phyloP scores from a whole-genome alignment of 805 yeast genomes.

The Osmozyma mogii region DNA sequence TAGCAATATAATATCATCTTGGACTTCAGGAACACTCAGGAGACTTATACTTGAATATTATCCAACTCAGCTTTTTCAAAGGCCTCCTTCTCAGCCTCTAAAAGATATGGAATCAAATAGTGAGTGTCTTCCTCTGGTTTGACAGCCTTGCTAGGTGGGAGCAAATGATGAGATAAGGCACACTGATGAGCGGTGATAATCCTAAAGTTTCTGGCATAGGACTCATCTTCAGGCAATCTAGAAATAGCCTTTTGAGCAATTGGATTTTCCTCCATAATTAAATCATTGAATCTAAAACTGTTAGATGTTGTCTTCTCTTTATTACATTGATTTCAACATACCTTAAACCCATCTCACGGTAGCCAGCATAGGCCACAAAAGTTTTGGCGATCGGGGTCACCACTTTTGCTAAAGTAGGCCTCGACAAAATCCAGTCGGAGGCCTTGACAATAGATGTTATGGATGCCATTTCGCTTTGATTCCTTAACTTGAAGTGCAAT shows the following conservation, averaged over 20 bases:
- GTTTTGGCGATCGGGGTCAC: conserved; percentile 73
- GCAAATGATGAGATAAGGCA: conserved; percentile 72
- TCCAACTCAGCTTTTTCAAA: conserved; percentile 84
- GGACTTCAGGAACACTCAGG: too few species aligned
- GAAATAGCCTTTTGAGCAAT: conserved; percentile 77
- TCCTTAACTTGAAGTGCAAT: too few species aligned
- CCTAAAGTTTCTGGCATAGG: conserved; percentile 89
- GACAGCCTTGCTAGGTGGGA: conserved; percentile 73
- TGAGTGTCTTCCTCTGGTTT: conserved; percentile 74
- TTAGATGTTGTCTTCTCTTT: conserved; percentile 11
- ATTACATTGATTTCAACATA: too few species aligned
- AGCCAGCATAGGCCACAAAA: conserved; percentile 72
- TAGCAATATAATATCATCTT: too few species aligned
- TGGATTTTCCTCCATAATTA: conserved; percentile 82
- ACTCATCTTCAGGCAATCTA: conserved; percentile 78
- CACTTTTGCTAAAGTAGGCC: conserved; percentile 70
- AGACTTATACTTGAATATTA: conserved; percentile 46
- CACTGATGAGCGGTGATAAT: conserved; percentile 87
- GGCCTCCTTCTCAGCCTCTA: conserved; percentile 91
- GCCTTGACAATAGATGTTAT: conserved; percentile 64
- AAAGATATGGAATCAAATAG: conserved; percentile 79
- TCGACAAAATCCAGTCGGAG: conserved; percentile 71
- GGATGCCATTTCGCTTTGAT: conserved; percentile 41
- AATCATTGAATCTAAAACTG: conserved; percentile 62
- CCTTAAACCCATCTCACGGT: conserved; percentile 89